phyloP scores from a whole-genome alignment of 2,329 filamentous ascomycete species.

The Diaporthe destruens region DNA sequence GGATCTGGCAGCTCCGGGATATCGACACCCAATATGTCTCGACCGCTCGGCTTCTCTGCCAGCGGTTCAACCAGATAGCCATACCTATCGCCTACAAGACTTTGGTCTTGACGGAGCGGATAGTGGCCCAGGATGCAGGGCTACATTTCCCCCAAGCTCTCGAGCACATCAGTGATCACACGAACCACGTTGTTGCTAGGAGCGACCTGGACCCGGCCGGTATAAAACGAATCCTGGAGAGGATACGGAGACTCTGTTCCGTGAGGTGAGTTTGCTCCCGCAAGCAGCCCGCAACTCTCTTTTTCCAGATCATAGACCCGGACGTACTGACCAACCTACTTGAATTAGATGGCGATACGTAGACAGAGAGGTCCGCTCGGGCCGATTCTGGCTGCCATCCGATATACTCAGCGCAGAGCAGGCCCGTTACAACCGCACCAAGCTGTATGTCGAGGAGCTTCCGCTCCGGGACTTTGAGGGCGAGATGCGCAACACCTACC shows the following conservation, averaged over 20 bases:
- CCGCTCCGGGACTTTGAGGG: conserved; percentile 54
- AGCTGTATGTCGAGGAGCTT: conserved; percentile 56
- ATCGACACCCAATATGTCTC: conserved; percentile 52
- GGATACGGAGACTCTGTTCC: conserved; percentile 53
- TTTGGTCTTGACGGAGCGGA: conserved; percentile 53
- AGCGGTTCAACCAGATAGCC: conserved; percentile 55
- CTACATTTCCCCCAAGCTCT: conserved; percentile 50
- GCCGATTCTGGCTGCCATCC: conserved; percentile 54
- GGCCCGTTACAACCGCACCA: conserved; percentile 48
- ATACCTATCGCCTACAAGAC: conserved; percentile 58
- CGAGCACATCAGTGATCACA: conserved; percentile 53
- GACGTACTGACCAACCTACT: conserved; percentile 11
- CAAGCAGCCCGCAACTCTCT: not conserved
- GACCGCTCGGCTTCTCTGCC: conserved; percentile 54
- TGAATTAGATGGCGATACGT: conserved; percentile 56
- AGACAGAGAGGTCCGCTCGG: conserved; percentile 47
- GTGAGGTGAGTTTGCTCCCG: conserved; percentile 52
- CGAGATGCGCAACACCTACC: conserved; percentile 52
- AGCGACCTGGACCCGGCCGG: conserved; percentile 56
- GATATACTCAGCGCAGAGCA: conserved; percentile 53
- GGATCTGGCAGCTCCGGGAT: conserved; percentile 53
- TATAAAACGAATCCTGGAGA: conserved; percentile 52
- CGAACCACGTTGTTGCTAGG: conserved; percentile 56
- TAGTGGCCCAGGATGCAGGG: conserved; percentile 53
- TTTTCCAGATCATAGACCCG: not conserved